These are phyloP conservation scores for Spatholobus suberectus DNA, from an alignment of 306 rosid species.

Conservation along the genomic window DNA sequence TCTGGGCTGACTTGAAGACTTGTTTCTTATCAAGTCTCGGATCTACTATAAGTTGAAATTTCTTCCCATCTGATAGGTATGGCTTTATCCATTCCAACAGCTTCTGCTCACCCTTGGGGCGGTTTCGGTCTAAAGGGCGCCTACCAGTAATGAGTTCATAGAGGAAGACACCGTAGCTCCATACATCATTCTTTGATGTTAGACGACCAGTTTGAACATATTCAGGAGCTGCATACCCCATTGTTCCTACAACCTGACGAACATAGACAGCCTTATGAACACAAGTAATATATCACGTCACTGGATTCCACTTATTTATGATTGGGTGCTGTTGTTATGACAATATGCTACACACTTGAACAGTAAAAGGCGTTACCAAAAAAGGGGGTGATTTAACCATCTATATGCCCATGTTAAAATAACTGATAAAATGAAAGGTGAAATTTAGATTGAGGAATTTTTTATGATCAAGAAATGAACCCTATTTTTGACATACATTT, in stretches of 20 bases:
- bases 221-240: slow-evolving; percentile 98
- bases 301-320: slow-evolving; percentile 22
- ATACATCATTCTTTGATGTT: slow-evolving; percentile 86
- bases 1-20: slow-evolving; percentile 68
- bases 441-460: background rate
- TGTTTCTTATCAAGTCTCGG: slow-evolving; percentile 84
- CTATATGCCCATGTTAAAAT: slow-evolving; percentile 29
- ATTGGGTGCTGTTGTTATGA: slow-evolving; percentile 9
- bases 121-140: slow-evolving; percentile 85
- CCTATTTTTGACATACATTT: background rate
- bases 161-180: slow-evolving; percentile 97
- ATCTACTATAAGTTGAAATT: slow-evolving; percentile 82
- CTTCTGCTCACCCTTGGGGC: slow-evolving; percentile 92
- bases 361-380: slow-evolving; percentile 10
- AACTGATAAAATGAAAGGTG: background rate
- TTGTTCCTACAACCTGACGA: slow-evolving; percentile 93
- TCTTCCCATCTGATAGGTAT: slow-evolving; percentile 71
- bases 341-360: slow-evolving; percentile 27
- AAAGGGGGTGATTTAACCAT: slow-evolving; percentile 7
- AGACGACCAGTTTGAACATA: slow-evolving; percentile 95
- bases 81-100: slow-evolving; percentile 94
- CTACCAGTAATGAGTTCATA: slow-evolving; percentile 95
- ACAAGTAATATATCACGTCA: slow-evolving; percentile 17
- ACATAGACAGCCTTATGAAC: slow-evolving; percentile 45
- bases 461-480: slow-evolving; percentile 20